phyloP scores from a whole-genome alignment of 1,284 basidiomycete genomes.

The Cutaneotrichosporon arboriforme region DNA sequence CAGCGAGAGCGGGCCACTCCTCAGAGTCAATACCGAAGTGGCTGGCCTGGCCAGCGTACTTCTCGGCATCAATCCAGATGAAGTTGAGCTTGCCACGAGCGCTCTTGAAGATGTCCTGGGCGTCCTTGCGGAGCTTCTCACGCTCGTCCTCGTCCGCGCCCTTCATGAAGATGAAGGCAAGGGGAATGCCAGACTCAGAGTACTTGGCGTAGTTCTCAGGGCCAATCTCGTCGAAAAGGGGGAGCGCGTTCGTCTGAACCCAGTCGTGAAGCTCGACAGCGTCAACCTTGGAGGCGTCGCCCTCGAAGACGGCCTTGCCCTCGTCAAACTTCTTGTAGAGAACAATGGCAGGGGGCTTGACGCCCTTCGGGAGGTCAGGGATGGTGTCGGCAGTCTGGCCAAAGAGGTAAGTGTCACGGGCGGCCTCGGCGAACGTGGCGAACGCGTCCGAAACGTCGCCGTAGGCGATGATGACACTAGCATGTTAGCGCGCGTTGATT shows the following conservation, averaged over 20 bases:
- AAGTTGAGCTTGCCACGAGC: slow-evolving; percentile 90
- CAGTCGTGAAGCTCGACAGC: slow-evolving; percentile 65
- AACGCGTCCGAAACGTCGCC: slow-evolving; percentile 68
- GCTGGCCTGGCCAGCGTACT: slow-evolving; percentile 93
- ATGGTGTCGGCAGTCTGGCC: slow-evolving; percentile 72
- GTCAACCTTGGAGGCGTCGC: slow-evolving; percentile 57
- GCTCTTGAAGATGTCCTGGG: slow-evolving; percentile 71
- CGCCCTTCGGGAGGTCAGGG: slow-evolving; percentile 66
- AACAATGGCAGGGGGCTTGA: slow-evolving; percentile 69
- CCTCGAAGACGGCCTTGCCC: slow-evolving; percentile 63
- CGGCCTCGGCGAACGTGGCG: slow-evolving; percentile 70
- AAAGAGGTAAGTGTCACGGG: slow-evolving; percentile 90
- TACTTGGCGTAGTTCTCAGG: slow-evolving; percentile 91
- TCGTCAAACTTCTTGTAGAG: slow-evolving; percentile 94
- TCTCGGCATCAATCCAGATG: slow-evolving; percentile 95
- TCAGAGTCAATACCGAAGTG: slow-evolving; percentile 74
- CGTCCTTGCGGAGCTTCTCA: slow-evolving; percentile 61
- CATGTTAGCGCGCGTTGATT: too few species aligned
- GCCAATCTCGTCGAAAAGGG: slow-evolving; percentile 85
- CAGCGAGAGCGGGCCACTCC: slow-evolving; percentile 88
- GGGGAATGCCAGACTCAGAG: slow-evolving; percentile 72
- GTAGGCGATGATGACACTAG: slow-evolving; percentile 75
- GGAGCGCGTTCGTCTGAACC: slow-evolving; percentile 77
- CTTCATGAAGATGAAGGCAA: slow-evolving; percentile 93
- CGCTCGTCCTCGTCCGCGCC: slow-evolving; percentile 58